Conservation (phyloP, 805 yeast species). For the Wickerhamomyces bovis region DNA sequence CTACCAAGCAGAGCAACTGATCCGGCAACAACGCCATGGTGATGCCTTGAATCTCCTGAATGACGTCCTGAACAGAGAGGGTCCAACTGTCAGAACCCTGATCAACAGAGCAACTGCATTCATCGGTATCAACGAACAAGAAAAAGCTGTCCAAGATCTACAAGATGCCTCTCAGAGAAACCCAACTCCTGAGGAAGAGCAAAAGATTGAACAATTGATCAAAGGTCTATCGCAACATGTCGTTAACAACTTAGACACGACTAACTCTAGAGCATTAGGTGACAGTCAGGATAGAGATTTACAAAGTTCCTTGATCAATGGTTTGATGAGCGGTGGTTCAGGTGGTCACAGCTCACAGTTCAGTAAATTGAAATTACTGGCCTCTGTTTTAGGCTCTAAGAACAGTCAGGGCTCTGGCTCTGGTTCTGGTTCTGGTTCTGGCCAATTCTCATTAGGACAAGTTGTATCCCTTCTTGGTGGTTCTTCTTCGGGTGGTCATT, state of each 20-base stretch:
- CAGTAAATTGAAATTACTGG: slow-evolving; percentile 11
- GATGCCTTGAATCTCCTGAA: slow-evolving; percentile 3
- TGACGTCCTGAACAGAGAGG: slow-evolving; percentile 1
- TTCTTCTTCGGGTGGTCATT: slow-evolving; percentile 1
- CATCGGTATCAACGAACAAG: slow-evolving; percentile 11
- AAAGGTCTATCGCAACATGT: slow-evolving; percentile 18
- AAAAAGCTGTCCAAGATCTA: slow-evolving; percentile 19
- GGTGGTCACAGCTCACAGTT: slow-evolving; percentile 10
- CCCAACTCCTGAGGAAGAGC: slow-evolving; percentile 15
- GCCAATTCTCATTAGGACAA: slow-evolving; percentile 9
- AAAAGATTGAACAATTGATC: slow-evolving; percentile 18
- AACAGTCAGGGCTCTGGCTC: background rate
- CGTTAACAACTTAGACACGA: slow-evolving; percentile 14
- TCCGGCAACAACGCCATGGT: slow-evolving; percentile 1
- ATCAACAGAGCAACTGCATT: slow-evolving; percentile 20
- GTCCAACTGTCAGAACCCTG: slow-evolving; percentile 14
- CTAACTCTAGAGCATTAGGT: slow-evolving; percentile 16
- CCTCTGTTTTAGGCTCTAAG: slow-evolving; percentile 10
- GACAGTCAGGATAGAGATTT: slow-evolving; percentile 16
- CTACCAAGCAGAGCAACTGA: slow-evolving; percentile 10
- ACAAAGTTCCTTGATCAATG: slow-evolving; percentile 15
- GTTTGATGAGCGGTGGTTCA: slow-evolving; percentile 17
- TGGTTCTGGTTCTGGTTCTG: slow-evolving; percentile 2
- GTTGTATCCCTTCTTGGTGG: slow-evolving; percentile 13
- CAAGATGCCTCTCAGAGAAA: slow-evolving; percentile 17